A percentile compares a stretch with the other conserved stretches of the same genome.
Conservation (phyloP, 1,284 basidiomycete species). For the Agaricales sp. region DNA sequence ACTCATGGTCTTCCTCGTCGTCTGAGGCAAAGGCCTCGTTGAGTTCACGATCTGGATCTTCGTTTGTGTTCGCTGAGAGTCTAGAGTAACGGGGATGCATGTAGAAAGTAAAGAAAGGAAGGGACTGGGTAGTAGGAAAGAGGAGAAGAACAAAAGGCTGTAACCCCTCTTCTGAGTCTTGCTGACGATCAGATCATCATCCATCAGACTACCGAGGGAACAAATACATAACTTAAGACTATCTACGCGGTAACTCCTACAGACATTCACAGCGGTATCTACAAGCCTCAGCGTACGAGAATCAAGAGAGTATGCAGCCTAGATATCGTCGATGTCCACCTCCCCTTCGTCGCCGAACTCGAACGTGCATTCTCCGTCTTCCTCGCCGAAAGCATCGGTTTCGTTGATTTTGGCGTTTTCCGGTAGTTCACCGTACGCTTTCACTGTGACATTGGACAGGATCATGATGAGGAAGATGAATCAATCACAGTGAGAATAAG, state of each 20-base stretch:
- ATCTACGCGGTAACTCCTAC: too few species aligned
- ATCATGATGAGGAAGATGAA: not conserved
- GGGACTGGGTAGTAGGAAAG: not conserved
- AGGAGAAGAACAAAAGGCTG: not conserved
- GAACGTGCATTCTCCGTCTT: conserved; percentile 84
- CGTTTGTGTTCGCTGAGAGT: not conserved
- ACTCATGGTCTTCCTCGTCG: not conserved
- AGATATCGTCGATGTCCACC: conserved; percentile 76
- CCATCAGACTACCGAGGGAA: too few species aligned
- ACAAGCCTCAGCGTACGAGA: too few species aligned
- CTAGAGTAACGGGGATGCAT: not conserved
- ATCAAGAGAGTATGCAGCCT: too few species aligned
- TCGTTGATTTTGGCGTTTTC: conserved; percentile 99
- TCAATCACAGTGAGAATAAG: conserved; percentile 1
- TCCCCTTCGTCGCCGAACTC: conserved; percentile 84
- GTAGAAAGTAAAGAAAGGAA: too few species aligned
- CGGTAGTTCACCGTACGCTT: conserved; percentile 96
- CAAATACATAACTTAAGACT: too few species aligned
- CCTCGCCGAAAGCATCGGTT: conserved; percentile 86
- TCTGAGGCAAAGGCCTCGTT: not conserved
- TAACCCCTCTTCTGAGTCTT: too few species aligned
- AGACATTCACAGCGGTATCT: too few species aligned
- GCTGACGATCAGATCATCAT: too few species aligned
- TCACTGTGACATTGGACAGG: conserved; percentile 40
- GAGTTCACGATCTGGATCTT: not conserved